phyloP scores from a whole-genome alignment of 108 stramenopile species.

The Fragilaria radians region DNA sequence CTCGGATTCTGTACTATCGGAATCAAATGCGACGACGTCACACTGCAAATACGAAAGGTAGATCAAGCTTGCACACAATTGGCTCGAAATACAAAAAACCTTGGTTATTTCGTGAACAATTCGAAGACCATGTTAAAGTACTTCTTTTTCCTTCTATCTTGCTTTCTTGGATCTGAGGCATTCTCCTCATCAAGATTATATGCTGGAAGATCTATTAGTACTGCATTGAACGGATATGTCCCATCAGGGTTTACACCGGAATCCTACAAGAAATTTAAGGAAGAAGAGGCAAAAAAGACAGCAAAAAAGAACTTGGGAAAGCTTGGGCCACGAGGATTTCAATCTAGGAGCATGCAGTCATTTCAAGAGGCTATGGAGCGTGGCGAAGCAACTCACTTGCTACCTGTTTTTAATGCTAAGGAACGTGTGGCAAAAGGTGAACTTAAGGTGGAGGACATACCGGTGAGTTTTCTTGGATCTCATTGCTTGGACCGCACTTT shows the following conservation, averaged over 20 bases:
- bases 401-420: constrained; percentile 67
- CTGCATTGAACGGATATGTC: constrained; percentile 35
- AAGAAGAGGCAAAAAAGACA: constrained; percentile 43
- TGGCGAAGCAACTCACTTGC: constrained; percentile 60
- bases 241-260: constrained; percentile 74
- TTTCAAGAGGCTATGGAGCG: constrained; percentile 79
- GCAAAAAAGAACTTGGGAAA: constrained; percentile 42
- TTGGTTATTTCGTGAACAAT: no score
- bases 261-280: constrained; percentile 64
- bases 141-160: no score
- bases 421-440: constrained; percentile 52
- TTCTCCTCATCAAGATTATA: no score
- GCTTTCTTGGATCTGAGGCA: no score
- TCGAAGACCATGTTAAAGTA: no score
- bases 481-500: background rate
- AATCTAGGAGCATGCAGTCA: constrained; percentile 65
- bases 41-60: no score
- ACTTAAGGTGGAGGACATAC: constrained; percentile 61
- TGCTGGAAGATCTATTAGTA: background rate
- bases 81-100: no score
- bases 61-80: no score
- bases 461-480: constrained; percentile 23
- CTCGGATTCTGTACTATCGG: no score
- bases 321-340: constrained; percentile 70
- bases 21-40: no score